These are phyloP conservation scores for Acacia crassicarpa DNA, from an alignment of 306 rosid species.

Conservation along the genomic window DNA sequence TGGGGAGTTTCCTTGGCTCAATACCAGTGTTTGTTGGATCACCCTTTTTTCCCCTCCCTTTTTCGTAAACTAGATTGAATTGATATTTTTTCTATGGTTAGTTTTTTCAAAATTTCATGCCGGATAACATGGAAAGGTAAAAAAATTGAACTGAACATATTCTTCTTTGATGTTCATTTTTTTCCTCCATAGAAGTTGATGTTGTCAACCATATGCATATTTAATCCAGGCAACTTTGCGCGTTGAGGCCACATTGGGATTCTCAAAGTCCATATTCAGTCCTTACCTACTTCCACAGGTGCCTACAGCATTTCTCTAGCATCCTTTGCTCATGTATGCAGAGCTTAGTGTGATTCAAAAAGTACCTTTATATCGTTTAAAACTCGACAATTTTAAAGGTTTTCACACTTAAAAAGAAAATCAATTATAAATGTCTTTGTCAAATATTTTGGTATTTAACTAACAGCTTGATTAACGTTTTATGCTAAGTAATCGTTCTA, in stretches of 20 bases:
- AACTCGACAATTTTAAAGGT: not conserved
- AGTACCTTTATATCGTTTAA: not conserved
- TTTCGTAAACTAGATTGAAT: not conserved
- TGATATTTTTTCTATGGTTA: slow-evolving; percentile 1
- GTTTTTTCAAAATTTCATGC: slow-evolving; percentile 6
- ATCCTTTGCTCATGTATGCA: slow-evolving; percentile 9
- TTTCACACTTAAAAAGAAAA: not conserved
- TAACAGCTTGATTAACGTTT: slow-evolving; percentile 5
- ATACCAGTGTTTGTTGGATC: not conserved
- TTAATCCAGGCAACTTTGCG: slow-evolving; percentile 64
- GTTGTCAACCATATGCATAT: not conserved
- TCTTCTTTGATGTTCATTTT: slow-evolving; percentile 5
- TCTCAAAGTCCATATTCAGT: slow-evolving; percentile 59
- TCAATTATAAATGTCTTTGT: not conserved
- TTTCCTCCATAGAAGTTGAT: not conserved
- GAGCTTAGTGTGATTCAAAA: slow-evolving; percentile 9
- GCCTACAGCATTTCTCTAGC: slow-evolving; percentile 17
- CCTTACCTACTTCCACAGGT: slow-evolving; percentile 83
- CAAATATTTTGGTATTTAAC: not conserved
- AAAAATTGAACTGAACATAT: not conserved
- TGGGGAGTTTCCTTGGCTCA: slow-evolving; percentile 6
- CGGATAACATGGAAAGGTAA: slow-evolving; percentile 21
- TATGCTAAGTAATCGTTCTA: not conserved
- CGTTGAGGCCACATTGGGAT: slow-evolving; percentile 67
- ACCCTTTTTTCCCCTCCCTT: not conserved